phyloP scores from a whole-genome alignment of 345 rosid genomes.

The Bruguiera sexangula region DNA sequence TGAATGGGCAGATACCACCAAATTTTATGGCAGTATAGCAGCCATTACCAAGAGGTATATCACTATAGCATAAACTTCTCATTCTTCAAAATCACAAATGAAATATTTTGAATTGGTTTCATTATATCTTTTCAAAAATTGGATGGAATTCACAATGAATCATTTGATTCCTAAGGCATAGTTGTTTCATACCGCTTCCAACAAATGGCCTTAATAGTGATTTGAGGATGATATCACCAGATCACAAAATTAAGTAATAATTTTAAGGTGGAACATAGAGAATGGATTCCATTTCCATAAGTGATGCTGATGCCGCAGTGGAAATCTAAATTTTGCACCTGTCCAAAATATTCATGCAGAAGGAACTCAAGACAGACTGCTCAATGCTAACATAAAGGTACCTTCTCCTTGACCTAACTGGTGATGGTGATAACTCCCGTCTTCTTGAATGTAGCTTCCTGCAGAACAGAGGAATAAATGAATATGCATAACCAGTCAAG shows the following conservation, averaged over 20 bases:
- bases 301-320: not conserved
- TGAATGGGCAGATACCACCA: too few relatives aligned
- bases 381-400: conserved; percentile 31
- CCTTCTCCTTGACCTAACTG: conserved; percentile 84
- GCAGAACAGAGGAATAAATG: conserved; percentile 27
- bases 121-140: too few relatives aligned
- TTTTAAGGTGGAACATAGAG: not conserved
- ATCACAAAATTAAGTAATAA: not conserved
- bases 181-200: too few relatives aligned
- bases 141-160: too few relatives aligned
- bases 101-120: too few relatives aligned
- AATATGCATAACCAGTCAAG: conserved; percentile 6
- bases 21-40: too few relatives aligned
- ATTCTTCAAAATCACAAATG: too few relatives aligned
- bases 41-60: too few relatives aligned
- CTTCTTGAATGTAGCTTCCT: conserved; percentile 66
- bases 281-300: conserved; percentile 3
- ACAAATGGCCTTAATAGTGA: not conserved
- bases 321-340: not conserved
- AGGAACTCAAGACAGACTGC: conserved; percentile 6
- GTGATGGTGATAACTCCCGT: conserved; percentile 65
- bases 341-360: not conserved
- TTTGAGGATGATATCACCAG: not conserved
- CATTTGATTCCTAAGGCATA: too few relatives aligned
- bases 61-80: too few relatives aligned